Evolutionary conservation across 352 stramenopile species (phyloP), one percentile per base, ranked within the genome.

Genomic region (Pythium folliculosum): DNA sequence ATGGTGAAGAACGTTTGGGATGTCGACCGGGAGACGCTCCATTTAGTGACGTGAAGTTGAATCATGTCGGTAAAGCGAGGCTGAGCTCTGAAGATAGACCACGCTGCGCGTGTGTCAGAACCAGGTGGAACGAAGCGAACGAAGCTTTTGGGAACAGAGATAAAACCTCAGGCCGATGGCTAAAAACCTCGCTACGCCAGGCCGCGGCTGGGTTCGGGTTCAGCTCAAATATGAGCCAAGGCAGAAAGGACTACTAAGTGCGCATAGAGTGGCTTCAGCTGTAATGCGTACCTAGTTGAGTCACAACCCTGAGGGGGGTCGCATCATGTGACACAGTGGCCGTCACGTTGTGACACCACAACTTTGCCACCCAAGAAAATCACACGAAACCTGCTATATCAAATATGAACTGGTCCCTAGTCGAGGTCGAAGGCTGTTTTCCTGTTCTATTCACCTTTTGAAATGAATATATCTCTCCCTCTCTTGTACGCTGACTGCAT

Each of bases 151-250:
- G 27, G 55, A 44, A 40, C 3, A 23, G 22, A 2, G 19, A 50
- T 51, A 51, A 38, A 60, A 60, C 54, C 54, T 51, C 21, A n/a
- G 3, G 38, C 5, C n/a, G 7, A 9, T 10, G 21, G 8, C 14
- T 32, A 53, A 53, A 62, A 62, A 62, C 55, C 55, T 62, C 38
- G 21, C 19, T 21, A 22, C 14, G 4, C 43, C 19, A 44, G 58
- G 48, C 23, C n/a, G 19, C 40, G 45, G 27, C 27, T 57, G 45
- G 49, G 37, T 62, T 61, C 56, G 63, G 54, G 48, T 54, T 69
- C 63, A 69, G 32, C 47, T 55, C 14, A 52, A 21, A 60, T 55
- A 60, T 68, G 63, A 63, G 63, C 49, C 43, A 47, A 59, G 63
- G 45, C 55, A 64, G 53, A 59, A 25, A 53, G 22, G 32, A 16